phyloP scores from a whole-genome alignment of 1,139 yeast genomes.

The Arxiozyma telluris region DNA sequence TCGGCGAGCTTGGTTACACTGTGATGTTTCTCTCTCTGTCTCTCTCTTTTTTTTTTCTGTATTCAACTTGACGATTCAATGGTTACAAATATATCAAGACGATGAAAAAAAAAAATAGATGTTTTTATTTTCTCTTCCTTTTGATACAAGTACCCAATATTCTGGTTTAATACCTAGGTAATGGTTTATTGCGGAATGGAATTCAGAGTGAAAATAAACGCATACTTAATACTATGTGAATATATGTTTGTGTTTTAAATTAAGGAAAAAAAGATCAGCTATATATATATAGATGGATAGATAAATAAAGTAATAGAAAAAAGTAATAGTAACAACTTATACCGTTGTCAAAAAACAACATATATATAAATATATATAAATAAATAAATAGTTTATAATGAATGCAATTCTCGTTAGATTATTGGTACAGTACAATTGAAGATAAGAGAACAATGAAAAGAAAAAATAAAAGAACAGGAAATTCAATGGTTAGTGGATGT shows the following conservation, averaged over 20 bases:
- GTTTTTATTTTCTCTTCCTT: no score
- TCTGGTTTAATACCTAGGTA: no score
- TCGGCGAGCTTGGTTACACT: neutral
- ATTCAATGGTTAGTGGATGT: neutral
- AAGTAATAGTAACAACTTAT: neutral
- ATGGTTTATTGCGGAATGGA: no score
- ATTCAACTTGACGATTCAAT: no score
- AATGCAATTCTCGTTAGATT: neutral
- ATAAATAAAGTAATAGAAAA: neutral
- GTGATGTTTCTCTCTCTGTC: neutral
- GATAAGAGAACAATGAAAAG: neutral
- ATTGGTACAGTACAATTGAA: neutral
- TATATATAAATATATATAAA: neutral
- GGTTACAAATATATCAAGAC: neutral
- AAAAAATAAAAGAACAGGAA: neutral
- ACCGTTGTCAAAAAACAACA: no score
- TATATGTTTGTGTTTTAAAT: neutral
- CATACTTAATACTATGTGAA: neutral
- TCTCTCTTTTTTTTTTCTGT: neutral
- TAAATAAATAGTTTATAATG: neutral
- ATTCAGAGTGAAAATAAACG: neutral
- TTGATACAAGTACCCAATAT: no score
- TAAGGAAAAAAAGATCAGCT: constrained; percentile 2
- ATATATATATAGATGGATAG: neutral
- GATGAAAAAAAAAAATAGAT: neutral